These are phyloP conservation scores for Chlamydomonas reinhardtii DNA, from an alignment of 163 green algal genomes.

Conservation along the genomic window DNA sequence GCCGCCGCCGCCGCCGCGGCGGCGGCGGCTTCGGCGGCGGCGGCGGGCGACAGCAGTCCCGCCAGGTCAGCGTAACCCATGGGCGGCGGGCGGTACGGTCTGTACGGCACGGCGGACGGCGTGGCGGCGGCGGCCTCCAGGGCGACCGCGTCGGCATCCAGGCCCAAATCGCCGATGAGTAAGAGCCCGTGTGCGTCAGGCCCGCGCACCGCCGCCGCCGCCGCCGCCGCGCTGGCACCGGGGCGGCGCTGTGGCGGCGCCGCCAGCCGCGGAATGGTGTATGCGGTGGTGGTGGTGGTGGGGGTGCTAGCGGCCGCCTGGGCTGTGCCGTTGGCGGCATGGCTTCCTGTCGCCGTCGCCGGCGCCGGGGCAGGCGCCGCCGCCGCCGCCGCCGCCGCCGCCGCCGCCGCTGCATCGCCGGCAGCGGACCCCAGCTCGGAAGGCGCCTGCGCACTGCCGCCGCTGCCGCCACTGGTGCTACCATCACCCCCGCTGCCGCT, in stretches of 20 bases:
- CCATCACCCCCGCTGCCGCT: not conserved
- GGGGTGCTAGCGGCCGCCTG: too few species aligned
- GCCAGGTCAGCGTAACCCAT: conserved; percentile 21
- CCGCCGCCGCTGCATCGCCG: too few species aligned
- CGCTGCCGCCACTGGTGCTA: too few species aligned
- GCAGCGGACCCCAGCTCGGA: too few species aligned
- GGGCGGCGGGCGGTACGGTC: not conserved
- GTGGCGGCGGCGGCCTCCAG: too few species aligned
- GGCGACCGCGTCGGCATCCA: not conserved
- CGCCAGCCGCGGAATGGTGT: not conserved
- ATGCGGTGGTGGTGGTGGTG: too few species aligned
- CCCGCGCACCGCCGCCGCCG: not conserved
- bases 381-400: too few species aligned
- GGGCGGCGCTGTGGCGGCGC: not conserved
- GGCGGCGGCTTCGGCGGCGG: not conserved
- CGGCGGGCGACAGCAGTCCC: not conserved
- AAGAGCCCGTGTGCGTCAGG: conserved; percentile 16
- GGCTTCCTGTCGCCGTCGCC: too few species aligned
- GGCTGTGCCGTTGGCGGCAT: too few species aligned
- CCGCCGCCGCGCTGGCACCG: not conserved
- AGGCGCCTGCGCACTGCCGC: too few species aligned
- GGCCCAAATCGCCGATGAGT: conserved; percentile 22
- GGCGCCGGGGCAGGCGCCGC: too few species aligned
- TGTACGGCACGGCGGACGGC: too few species aligned
- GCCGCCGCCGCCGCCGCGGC: not conserved